phyloP scores from a whole-genome alignment of 192 early-diverging fungal genomes.

The Umbelopsis ramanniana region DNA sequence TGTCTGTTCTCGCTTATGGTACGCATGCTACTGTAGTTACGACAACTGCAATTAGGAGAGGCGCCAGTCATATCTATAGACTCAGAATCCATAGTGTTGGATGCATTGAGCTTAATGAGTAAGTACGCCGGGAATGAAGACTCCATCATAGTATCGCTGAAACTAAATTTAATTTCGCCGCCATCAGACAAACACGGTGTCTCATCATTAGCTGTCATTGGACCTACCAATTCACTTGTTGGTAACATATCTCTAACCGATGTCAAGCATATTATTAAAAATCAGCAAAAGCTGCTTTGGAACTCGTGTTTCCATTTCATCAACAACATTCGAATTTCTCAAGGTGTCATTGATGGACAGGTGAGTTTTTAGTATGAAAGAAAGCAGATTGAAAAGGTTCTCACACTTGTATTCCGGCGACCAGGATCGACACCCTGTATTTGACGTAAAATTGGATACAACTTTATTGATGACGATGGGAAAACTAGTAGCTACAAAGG shows the following conservation, averaged over 20 bases:
- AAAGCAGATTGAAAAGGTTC: neutral
- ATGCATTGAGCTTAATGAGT: conserved; percentile 64
- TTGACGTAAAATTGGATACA: conserved; percentile 73
- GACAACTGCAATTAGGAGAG: conserved; percentile 54
- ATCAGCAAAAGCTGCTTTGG: conserved; percentile 47
- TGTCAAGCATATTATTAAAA: conserved; percentile 56
- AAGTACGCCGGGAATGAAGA: neutral
- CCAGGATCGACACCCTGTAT: conserved; percentile 72
- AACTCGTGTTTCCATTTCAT: conserved; percentile 68
- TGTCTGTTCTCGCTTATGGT: neutral
- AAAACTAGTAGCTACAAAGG: conserved; percentile 79
- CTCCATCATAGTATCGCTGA: no score
- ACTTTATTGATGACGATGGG: conserved; percentile 73
- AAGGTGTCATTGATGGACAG: conserved; percentile 71
- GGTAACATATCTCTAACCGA: conserved; percentile 74
- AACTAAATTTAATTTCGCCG: no score
- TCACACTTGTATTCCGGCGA: neutral
- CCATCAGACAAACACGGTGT: conserved; percentile 56
- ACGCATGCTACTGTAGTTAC: conserved; percentile 32
- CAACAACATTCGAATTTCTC: conserved; percentile 56
- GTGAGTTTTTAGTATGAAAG: conserved; percentile 35
- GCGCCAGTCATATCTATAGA: conserved; percentile 52
- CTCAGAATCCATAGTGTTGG: conserved; percentile 52
- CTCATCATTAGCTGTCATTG: conserved; percentile 66
- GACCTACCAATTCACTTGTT: conserved; percentile 53